phyloP scores from a whole-genome alignment of 2,329 filamentous ascomycete species.

The Blumeria hordei region DNA sequence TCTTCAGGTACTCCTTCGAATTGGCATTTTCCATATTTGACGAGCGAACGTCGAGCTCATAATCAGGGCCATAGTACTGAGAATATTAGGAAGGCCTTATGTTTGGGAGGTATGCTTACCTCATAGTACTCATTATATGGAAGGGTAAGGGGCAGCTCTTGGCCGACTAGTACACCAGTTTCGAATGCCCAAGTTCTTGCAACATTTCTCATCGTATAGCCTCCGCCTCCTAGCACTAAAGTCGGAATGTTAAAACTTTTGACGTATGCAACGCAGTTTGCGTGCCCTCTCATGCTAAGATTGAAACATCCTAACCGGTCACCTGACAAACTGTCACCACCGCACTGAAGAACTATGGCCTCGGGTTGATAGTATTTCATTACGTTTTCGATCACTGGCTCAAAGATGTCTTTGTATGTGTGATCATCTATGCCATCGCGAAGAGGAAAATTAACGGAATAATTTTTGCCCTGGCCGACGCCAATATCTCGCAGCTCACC shows the following conservation, averaged over 20 bases:
- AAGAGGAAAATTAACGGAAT: slow-evolving; percentile 75
- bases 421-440: slow-evolving; percentile 78
- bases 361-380: slow-evolving; percentile 75
- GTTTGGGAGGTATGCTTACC: slow-evolving; percentile 24
- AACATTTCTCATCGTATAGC: slow-evolving; percentile 93
- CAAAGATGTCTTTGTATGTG: slow-evolving; percentile 77
- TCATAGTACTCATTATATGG: slow-evolving; percentile 95
- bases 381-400: slow-evolving; percentile 66
- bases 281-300: slow-evolving; percentile 86
- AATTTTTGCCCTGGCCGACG: slow-evolving; percentile 69
- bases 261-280: slow-evolving; percentile 78
- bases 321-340: slow-evolving; percentile 80
- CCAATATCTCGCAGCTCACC: slow-evolving; percentile 71
- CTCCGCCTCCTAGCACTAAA: slow-evolving; percentile 82
- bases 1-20: slow-evolving; percentile 55
- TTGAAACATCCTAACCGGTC: slow-evolving; percentile 94
- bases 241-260: slow-evolving; percentile 69
- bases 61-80: slow-evolving; percentile 78
- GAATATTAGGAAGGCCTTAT: slow-evolving; percentile 3
- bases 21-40: slow-evolving; percentile 85
- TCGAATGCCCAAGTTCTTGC: slow-evolving; percentile 94
- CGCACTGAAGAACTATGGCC: slow-evolving; percentile 87
- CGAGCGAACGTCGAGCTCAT: slow-evolving; percentile 69
- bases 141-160: slow-evolving; percentile 57
- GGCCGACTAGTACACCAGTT: slow-evolving; percentile 68